Conservation (phyloP, 495 filamentous ascomycete genomes). For the Podospora pseudopauciseta region DNA sequence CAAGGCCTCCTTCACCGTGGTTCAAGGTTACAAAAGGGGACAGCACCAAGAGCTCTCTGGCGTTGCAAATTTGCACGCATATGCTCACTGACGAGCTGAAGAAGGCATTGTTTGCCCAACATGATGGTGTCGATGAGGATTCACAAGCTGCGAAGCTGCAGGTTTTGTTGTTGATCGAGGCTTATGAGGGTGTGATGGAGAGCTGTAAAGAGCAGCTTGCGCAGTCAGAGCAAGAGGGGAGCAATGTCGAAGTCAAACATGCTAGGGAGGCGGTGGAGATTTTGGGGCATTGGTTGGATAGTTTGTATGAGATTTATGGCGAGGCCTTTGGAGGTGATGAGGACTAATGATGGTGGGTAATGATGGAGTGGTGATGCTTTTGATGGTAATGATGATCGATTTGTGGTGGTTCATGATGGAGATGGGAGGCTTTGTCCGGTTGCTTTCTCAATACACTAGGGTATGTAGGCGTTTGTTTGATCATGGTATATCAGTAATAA, state of each 20-base stretch:
- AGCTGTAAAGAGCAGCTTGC: constrained; percentile 15
- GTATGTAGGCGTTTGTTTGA: no score
- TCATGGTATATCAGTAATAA: no score
- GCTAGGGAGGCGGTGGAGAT: constrained; percentile 16
- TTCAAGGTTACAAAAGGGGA: not conserved
- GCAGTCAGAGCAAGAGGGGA: not conserved
- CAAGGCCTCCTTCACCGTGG: not conserved
- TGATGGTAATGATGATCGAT: not conserved
- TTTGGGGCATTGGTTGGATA: constrained; percentile 24
- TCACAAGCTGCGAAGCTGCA: constrained; percentile 15
- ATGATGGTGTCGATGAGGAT: not conserved
- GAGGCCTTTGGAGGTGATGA: constrained; percentile 13
- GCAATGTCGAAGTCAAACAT: constrained; percentile 9
- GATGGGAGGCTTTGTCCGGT: no score
- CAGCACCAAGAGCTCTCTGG: not conserved
- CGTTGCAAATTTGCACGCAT: constrained; percentile 23
- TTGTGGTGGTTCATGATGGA: not conserved
- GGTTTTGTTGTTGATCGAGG: constrained; percentile 26
- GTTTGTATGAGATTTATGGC: constrained; percentile 23
- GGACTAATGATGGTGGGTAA: not conserved
- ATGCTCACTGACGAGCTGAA: constrained; percentile 23
- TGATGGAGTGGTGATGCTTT: constrained; percentile 4
- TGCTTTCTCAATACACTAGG: no score
- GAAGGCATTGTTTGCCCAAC: constrained; percentile 1
- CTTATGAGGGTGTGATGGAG: constrained; percentile 24